A percentile compares a stretch with the other conserved stretches of the same genome.
Evolutionary conservation across 306 rosid genomes (phyloP).

Genomic region (Cucumis cinereus): DNA sequence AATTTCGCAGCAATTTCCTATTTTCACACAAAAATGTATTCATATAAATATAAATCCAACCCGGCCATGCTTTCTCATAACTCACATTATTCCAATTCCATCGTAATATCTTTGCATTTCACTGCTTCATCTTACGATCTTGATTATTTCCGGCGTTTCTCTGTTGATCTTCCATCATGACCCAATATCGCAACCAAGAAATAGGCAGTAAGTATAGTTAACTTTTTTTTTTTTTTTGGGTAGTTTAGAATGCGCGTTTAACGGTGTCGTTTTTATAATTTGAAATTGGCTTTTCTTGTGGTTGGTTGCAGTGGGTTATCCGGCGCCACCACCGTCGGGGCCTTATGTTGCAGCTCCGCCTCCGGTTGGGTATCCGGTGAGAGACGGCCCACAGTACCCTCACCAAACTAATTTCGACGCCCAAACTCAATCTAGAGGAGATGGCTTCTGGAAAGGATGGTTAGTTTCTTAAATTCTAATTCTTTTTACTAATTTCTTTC

Average conservation of each 20-base stretch:
- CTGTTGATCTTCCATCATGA: background rate
- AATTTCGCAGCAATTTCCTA: background rate
- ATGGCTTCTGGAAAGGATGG: conserved; percentile 16
- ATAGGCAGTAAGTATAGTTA: background rate
- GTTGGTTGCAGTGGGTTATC: background rate
- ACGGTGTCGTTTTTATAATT: background rate
- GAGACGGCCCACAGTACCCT: background rate
- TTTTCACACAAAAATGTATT: background rate
- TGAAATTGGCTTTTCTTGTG: no score
- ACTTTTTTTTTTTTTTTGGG: no score
- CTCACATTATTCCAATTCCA: background rate
- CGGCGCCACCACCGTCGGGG: conserved; percentile 1
- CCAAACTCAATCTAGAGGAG: conserved; percentile 3
- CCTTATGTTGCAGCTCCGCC: conserved; percentile 10
- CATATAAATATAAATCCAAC: no score
- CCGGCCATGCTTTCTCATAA: background rate
- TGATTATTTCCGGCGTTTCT: background rate
- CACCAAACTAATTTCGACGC: background rate
- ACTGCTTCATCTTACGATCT: background rate
- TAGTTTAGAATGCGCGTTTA: no score
- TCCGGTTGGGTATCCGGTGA: conserved; percentile 5
- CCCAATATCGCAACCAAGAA: background rate
- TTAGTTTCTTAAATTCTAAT: background rate
- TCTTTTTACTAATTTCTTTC: no score
- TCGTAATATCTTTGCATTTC: background rate